Evolutionary conservation across 441 rosid species (phyloP).

Genomic region (Metrosideros polymorpha): DNA sequence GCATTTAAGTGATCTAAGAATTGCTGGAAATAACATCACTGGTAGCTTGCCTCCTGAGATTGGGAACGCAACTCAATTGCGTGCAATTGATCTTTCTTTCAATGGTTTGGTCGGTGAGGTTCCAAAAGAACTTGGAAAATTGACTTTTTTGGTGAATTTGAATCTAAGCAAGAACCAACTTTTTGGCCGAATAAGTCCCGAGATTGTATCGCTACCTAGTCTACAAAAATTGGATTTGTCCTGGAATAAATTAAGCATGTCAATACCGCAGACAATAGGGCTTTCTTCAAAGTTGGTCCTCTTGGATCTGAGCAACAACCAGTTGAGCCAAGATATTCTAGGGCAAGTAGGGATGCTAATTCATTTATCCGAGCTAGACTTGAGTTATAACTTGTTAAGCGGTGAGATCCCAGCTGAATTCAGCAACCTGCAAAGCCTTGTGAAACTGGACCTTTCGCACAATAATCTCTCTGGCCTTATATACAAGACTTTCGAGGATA

Average conservation of each 20-base stretch:
- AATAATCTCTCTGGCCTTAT: background rate
- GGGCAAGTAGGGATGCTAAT: background rate
- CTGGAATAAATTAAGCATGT: background rate
- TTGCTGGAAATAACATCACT: background rate
- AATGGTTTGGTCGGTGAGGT: background rate
- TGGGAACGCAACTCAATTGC: background rate
- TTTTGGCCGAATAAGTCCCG: background rate
- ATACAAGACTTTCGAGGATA: background rate
- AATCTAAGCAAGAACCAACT: background rate
- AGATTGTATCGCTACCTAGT: accelerated
- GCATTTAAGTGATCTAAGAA: background rate
- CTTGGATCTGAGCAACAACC: background rate
- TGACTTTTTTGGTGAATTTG: background rate
- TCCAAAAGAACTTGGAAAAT: background rate
- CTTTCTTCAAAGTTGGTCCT: background rate
- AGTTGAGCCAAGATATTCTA: background rate
- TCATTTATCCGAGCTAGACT: background rate
- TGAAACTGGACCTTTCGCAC: background rate
- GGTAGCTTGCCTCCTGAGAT: background rate
- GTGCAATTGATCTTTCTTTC: background rate
- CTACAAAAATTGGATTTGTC: background rate
- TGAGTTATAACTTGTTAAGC: background rate
- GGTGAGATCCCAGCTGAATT: background rate
- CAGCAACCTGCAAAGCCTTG: background rate
- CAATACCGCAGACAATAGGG: accelerated